Evolutionary conservation across 345 rosid genomes (phyloP), one percentile per base, ranked within the genome.

Genomic region (Eucalyptus tenuipes): DNA sequence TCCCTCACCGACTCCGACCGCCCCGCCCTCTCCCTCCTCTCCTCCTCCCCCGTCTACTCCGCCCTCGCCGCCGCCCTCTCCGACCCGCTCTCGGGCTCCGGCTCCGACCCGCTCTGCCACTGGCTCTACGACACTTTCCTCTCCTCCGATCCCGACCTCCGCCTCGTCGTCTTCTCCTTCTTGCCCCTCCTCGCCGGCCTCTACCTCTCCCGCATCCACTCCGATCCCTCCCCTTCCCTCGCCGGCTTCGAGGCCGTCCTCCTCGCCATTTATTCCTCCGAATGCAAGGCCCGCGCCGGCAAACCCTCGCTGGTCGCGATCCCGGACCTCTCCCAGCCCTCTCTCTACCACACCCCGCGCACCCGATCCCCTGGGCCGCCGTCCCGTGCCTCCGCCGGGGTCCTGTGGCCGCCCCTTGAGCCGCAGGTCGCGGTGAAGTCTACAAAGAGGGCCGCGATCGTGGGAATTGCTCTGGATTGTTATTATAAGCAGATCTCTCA

Each of bases 71-170:
- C 94, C 16, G 89, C 93, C 37, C 92, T 98, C 10, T 89, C 93
- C 49, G 61, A 90, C 49, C 95, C 97, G 15, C 6, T 88, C n/a
- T 96, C 99, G 4, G 99, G 99, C 37, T 93, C 98, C 25, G 98
- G 97, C 91, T 91, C 99, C 50, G 99, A 98, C 89, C 95, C 96
- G 42, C 96, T 98, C 84, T 98, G 99, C 89, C 97, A 98, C 44
- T 98, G 99, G 99, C 97, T 98, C 81, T 98, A 96, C 92, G 99
- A 98, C 24, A 98, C 99, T 7, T 98, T 93, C 90, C 95, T 96
- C 53, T 92, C 97, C 13, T 90, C 97, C n/a, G 99, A 98, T 57
- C 92, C 96, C 40, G 94, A 95, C 84, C 99, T 98, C 91, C 97
- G 98, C 48, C 95, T 97, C 71, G 90, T 96, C 87, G 98, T 95